Evolutionary conservation across 2,329 filamentous ascomycete genomes (phyloP).

Genomic region (Sclerotinia trifoliorum): DNA sequence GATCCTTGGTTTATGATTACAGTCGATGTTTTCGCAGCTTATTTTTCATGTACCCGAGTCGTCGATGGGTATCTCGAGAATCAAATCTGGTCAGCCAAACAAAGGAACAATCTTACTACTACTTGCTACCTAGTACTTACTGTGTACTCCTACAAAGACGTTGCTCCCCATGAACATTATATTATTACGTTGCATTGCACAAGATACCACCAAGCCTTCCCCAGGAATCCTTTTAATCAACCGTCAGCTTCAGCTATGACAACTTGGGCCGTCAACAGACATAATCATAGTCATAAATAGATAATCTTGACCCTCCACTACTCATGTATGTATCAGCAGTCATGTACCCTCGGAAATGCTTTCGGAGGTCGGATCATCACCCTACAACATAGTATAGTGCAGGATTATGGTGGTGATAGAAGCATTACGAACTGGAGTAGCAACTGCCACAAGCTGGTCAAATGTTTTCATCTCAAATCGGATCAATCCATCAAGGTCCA

Average conservation of each 20-base stretch:
- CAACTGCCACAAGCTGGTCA: not conserved
- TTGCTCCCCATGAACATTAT: not conserved
- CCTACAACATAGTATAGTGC: not conserved
- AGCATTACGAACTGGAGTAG: conserved; percentile 1
- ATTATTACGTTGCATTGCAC: not conserved
- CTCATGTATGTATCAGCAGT: not conserved
- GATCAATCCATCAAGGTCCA: not conserved
- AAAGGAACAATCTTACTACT: not conserved
- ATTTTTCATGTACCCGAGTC: not conserved
- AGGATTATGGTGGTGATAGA: not conserved
- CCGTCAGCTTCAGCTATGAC: conserved; percentile 19
- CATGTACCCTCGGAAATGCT: not conserved
- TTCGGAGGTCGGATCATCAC: conserved; percentile 3
- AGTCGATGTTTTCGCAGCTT: not conserved
- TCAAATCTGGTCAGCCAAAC: conserved; percentile 9
- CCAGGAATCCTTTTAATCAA: conserved; percentile 15
- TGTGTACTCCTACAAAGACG: not conserved
- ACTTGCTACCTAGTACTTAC: no score
- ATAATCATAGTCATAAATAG: not conserved
- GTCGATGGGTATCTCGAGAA: conserved; percentile 2
- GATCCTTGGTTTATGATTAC: not conserved
- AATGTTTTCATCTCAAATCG: not conserved
- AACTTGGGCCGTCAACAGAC: not conserved
- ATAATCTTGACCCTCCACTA: not conserved
- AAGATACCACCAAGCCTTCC: conserved; percentile 8